Percentiles rank a stretch among this genome's conserved stretches.
phyloP scores from a whole-genome alignment of 371 early-diverging fungal species.

The Saksenaea vasiformis region DNA sequence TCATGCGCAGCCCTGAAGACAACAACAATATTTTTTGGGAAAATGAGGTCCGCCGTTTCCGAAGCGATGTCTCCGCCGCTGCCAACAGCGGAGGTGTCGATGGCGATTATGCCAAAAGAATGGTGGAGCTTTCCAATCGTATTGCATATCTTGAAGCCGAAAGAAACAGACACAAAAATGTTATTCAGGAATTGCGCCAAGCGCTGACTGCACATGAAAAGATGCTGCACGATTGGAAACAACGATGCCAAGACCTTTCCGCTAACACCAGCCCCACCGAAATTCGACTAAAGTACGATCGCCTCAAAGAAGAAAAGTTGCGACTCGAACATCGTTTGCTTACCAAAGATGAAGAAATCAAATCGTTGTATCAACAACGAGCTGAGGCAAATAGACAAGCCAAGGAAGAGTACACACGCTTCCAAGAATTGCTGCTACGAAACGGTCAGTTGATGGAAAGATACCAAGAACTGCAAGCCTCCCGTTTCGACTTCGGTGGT shows the following conservation, averaged over 20 bases:
- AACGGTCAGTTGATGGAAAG: background rate
- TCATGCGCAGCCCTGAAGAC: conserved; percentile 22
- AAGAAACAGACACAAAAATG: background rate
- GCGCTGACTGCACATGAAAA: background rate
- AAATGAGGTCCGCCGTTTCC: background rate
- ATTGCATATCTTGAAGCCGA: background rate
- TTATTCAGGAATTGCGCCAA: background rate
- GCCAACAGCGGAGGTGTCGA: background rate
- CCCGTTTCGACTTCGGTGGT: background rate
- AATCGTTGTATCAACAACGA: background rate
- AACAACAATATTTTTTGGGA: conserved; percentile 10
- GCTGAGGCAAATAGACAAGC: background rate
- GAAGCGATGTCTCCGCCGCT: background rate
- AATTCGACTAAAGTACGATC: background rate
- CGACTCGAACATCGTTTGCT: background rate
- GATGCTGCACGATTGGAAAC: background rate
- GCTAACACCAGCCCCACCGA: background rate
- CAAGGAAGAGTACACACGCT: background rate
- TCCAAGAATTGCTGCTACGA: background rate
- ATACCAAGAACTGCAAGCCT: conserved; percentile 17
- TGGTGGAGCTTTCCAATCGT: background rate
- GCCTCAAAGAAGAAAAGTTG: background rate
- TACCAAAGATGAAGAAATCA: background rate
- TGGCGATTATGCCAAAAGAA: background rate
- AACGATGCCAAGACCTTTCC: background rate